Evolutionary conservation across 768 basidiomycete species (phyloP).

Genomic region (Auricularia heimuer): DNA sequence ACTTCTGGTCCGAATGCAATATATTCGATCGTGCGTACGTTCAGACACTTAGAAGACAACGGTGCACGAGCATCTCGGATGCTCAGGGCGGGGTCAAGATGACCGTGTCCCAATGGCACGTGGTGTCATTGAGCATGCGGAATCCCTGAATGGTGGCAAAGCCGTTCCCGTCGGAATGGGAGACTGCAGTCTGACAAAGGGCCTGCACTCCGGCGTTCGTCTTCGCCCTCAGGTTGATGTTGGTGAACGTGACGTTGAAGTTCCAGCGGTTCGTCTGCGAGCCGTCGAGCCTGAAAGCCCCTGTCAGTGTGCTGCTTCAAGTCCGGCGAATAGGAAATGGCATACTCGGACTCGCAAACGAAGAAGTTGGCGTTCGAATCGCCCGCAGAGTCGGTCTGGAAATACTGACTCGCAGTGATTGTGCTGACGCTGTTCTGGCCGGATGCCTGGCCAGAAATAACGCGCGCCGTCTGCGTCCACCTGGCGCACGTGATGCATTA

Average conservation of each 20-base stretch:
- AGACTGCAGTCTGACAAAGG: background rate
- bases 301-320: background rate
- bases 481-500: background rate
- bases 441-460: conserved; percentile 1
- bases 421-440: background rate
- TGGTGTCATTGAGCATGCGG: background rate
- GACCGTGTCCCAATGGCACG: conserved; percentile 2
- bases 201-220: background rate
- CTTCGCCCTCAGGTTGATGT: background rate
- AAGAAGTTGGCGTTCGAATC: conserved; percentile 5
- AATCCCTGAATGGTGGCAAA: background rate
- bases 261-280: conserved; percentile 2
- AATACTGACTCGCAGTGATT: background rate
- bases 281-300: background rate
- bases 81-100: background rate
- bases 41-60: too few species aligned
- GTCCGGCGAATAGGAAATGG: background rate
- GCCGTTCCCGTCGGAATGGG: conserved; percentile 4
- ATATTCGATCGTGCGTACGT: too few species aligned
- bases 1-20: too few species aligned
- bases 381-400: background rate
- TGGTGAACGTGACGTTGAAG: conserved; percentile 3
- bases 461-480: conserved; percentile 1
- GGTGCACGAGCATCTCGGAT: too few species aligned
- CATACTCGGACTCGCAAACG: conserved; percentile 2